Evolutionary conservation across 495 filamentous ascomycete genomes (phyloP), one percentile per base, ranked within the genome.

Genomic region (Opeltia flavorubescens): DNA sequence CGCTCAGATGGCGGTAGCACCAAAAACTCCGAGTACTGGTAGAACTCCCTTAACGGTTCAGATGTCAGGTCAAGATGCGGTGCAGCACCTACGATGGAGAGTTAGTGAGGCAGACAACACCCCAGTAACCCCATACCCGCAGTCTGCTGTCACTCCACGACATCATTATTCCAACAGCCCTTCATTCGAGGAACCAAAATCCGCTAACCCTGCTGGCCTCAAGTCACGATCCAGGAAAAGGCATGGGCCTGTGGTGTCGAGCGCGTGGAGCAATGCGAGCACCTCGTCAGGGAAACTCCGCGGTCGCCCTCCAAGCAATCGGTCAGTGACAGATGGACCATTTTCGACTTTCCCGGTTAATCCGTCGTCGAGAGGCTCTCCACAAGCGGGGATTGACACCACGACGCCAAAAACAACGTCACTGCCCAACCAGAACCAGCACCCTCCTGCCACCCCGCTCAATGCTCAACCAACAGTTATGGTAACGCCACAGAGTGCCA

Each of bases 161-260:
- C 65, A 62, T 34, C 63, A 58, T 42, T 74, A 64, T 60, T 70
- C 67, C 51, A 64, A 67, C 47, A 69, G 63, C 27, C 53, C 68
- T 21, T 60, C 71, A 46, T 65, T 70, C 25, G 59, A 65, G 30
- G 81, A 88, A 50, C 78, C 84, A 3, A 77, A 75, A 18, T 85
- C 85, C 1, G 80, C 83, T 0, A 69, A 83, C 28, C 59, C 70
- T 2, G 54, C 62, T 1, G 64, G 68, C 12, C 78, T 44, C 24
- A 55, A 49, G n/a, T 57, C 55, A 5, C 73, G 78, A 31, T 58
- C 73, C 9, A 71, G 80, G 23, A 69, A 85, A 41, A 76, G 87
- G n/a, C 87, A 95, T 58, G 89, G 89, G 0, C 88, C 91, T 0
- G 86, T 84, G 1, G 89, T 98, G 1, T 98, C 91, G 5, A 95